These are phyloP conservation scores for Diaporthe vexans DNA, from an alignment of 2,329 filamentous ascomycete genomes.

Conservation along the genomic window DNA sequence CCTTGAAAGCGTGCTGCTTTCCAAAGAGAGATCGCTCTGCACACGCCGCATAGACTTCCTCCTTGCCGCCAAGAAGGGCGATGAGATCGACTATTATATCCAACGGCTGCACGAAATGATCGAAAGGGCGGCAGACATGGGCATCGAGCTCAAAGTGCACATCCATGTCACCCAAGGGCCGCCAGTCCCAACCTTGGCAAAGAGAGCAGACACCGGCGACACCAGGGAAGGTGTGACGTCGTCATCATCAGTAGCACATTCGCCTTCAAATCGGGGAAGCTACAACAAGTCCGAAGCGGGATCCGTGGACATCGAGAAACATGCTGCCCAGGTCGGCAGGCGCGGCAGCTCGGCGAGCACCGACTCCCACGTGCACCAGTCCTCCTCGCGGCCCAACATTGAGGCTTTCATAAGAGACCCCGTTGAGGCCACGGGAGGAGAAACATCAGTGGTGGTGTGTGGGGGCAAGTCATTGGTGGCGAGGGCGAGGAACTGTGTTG, in stretches of 20 bases:
- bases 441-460: constrained; percentile 73
- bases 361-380: constrained; percentile 60
- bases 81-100: constrained; percentile 70
- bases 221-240: constrained; percentile 49
- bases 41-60: constrained; percentile 67
- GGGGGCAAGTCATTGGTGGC: constrained; percentile 69
- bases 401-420: constrained; percentile 64
- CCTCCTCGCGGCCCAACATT: constrained; percentile 64
- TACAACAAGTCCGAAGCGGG: constrained; percentile 35
- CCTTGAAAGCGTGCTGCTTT: constrained; percentile 66
- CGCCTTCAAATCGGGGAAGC: constrained; percentile 33
- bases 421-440: constrained; percentile 70
- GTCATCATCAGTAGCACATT: background rate
- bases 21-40: constrained; percentile 57
- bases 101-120: constrained; percentile 63
- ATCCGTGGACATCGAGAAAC: constrained; percentile 48
- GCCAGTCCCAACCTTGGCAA: constrained; percentile 44
- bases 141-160: constrained; percentile 65
- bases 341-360: constrained; percentile 47
- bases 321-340: constrained; percentile 34
- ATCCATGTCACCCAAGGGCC: constrained; percentile 64
- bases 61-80: constrained; percentile 63
- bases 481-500: constrained; percentile 67
- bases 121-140: constrained; percentile 56
- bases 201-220: constrained; percentile 41